Percentiles rank a stretch among this genome's conserved stretches.
These are phyloP conservation scores for Chytriomyces confervae DNA, from an alignment of 192 early-diverging fungal genomes.

Conservation along the genomic window DNA sequence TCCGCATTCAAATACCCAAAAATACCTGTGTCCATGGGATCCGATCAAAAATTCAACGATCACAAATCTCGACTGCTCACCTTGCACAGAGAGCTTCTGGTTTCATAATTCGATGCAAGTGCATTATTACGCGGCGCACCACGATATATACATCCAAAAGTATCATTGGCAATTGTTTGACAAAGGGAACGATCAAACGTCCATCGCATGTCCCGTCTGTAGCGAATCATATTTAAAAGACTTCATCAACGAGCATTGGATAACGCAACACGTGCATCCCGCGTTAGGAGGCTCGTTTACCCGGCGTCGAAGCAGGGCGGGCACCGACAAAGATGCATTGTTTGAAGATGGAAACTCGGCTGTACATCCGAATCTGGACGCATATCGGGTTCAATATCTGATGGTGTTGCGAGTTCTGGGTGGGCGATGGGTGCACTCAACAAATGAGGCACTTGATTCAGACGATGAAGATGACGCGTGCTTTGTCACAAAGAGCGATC, in stretches of 20 bases:
- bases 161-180: slow-evolving; percentile 8
- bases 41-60: background rate
- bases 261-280: slow-evolving; percentile 13
- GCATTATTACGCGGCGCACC: slow-evolving; percentile 28
- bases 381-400: too few species aligned
- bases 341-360: too few species aligned
- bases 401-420: too few species aligned
- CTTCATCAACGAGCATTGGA: slow-evolving; percentile 22
- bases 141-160: slow-evolving; percentile 28
- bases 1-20: background rate
- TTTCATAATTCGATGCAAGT: slow-evolving; percentile 7
- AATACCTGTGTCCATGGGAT: slow-evolving; percentile 20
- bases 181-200: background rate
- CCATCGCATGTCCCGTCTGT: slow-evolving; percentile 14
- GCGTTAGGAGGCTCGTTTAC: slow-evolving; percentile 7
- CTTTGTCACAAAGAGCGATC: too few species aligned
- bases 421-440: too few species aligned
- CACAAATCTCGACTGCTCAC: background rate
- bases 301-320: too few species aligned
- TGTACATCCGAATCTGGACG: too few species aligned
- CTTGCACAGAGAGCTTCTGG: slow-evolving; percentile 9
- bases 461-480: too few species aligned
- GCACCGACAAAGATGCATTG: too few species aligned
- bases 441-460: too few species aligned
- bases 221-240: background rate